Evolutionary conservation across 345 rosid genomes (phyloP).

Genomic region (Ailanthus altissimus): DNA sequence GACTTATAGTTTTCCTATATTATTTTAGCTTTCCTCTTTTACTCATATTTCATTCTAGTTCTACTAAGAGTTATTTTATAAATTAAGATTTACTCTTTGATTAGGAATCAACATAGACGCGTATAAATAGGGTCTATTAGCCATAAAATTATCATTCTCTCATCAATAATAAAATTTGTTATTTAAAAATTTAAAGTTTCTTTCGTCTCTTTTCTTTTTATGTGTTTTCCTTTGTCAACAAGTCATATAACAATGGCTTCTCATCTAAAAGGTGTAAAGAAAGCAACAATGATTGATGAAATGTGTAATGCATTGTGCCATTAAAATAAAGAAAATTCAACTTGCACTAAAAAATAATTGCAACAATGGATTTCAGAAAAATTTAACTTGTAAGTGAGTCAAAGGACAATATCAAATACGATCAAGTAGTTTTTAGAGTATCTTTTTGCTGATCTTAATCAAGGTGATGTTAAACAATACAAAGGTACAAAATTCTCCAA

Average conservation of each 20-base stretch:
- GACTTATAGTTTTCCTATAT: no score
- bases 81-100: no score
- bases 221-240: no score
- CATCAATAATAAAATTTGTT: no score
- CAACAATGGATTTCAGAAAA: neutral
- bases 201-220: no score
- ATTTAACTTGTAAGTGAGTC: neutral
- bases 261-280: neutral
- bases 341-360: neutral
- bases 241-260: neutral
- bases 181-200: no score
- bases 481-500: neutral
- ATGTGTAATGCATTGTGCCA: neutral
- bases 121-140: no score
- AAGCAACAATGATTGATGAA: neutral
- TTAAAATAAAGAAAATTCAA: neutral
- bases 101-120: no score
- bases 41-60: no score
- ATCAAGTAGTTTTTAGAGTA: neutral
- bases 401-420: neutral
- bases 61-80: no score
- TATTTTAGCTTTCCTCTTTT: no score
- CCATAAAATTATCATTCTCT: no score
- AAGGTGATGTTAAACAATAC: neutral
- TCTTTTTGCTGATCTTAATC: neutral